Evolutionary conservation across 345 rosid genomes (phyloP).

Genomic region (Hibiscus mutabilis): DNA sequence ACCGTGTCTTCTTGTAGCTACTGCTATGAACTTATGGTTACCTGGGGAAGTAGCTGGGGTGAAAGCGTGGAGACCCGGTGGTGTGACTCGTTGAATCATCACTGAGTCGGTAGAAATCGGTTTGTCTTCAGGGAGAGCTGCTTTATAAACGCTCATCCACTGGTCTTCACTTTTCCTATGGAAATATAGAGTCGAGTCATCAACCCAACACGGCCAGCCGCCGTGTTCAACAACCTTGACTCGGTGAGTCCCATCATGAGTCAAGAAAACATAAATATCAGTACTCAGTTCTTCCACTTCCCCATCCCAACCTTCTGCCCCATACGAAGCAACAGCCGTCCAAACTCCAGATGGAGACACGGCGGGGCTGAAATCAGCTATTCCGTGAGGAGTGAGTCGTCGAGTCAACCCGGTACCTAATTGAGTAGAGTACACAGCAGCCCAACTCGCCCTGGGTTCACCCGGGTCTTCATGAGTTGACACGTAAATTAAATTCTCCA

Average conservation of each 20-base stretch:
- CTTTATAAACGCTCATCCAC: conserved; percentile 79
- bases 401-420: conserved; percentile 51
- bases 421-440: conserved; percentile 72
- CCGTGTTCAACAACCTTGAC: conserved; percentile 75
- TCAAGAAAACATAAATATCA: conserved; percentile 62
- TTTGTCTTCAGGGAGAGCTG: conserved; percentile 31
- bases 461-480: conserved; percentile 74
- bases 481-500: conserved; percentile 52
- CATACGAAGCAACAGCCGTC: conserved; percentile 80
- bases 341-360: conserved; percentile 65
- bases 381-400: conserved; percentile 54
- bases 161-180: conserved; percentile 61
- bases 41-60: conserved; percentile 86
- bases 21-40: conserved; percentile 60
- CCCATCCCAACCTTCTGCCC: conserved; percentile 59
- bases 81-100: conserved; percentile 54
- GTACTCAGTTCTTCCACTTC: conserved; percentile 70
- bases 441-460: conserved; percentile 64
- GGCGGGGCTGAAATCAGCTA: conserved; percentile 77
- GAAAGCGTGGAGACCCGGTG: conserved; percentile 74
- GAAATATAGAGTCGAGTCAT: conserved; percentile 63
- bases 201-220: conserved; percentile 91
- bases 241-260: conserved; percentile 59
- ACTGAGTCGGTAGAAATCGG: conserved; percentile 36
- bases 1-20: conserved; percentile 58